Conservation (phyloP, 768 basidiomycete genomes). For the Pholiota molesta region DNA sequence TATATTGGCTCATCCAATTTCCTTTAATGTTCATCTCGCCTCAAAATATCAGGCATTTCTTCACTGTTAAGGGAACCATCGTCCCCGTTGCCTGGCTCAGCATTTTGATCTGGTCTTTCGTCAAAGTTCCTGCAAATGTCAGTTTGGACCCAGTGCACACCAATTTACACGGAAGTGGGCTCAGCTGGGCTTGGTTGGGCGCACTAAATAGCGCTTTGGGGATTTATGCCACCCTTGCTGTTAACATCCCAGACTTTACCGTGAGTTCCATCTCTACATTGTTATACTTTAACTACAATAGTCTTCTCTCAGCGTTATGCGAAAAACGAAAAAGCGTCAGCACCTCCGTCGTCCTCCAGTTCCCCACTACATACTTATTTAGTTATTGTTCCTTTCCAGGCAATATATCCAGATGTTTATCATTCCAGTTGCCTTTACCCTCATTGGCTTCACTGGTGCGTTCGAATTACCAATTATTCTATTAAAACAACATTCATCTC, state of each 20-base stretch:
- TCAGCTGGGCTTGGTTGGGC: conserved; percentile 81
- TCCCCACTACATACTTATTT: not conserved
- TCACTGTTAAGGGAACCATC: conserved; percentile 66
- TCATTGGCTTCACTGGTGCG: conserved; percentile 69
- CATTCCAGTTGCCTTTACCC: conserved; percentile 54
- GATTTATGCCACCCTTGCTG: conserved; percentile 69
- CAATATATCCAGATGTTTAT: too few species aligned
- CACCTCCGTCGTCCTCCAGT: conserved; percentile 1
- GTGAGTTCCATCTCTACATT: conserved; percentile 19
- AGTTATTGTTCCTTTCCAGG: too few species aligned
- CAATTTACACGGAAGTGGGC: conserved; percentile 49
- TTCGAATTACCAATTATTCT: not conserved
- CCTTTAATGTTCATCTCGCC: conserved; percentile 79
- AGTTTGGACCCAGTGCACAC: conserved; percentile 61
- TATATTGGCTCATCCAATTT: conserved; percentile 80
- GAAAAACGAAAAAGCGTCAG: conserved; percentile 63
- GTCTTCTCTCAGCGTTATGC: conserved; percentile 64
- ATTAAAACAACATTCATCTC: not conserved
- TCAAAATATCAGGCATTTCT: conserved; percentile 76
- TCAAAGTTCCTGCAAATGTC: conserved; percentile 61
- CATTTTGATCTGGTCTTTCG: conserved; percentile 81
- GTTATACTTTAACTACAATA: not conserved
- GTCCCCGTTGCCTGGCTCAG: conserved; percentile 69
- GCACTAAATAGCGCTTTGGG: conserved; percentile 80
- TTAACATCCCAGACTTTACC: conserved; percentile 89